Base-by-base conservation (phyloP, 2,329 filamentous ascomycete genomes). In the Penicillium sumatraense region DNA sequence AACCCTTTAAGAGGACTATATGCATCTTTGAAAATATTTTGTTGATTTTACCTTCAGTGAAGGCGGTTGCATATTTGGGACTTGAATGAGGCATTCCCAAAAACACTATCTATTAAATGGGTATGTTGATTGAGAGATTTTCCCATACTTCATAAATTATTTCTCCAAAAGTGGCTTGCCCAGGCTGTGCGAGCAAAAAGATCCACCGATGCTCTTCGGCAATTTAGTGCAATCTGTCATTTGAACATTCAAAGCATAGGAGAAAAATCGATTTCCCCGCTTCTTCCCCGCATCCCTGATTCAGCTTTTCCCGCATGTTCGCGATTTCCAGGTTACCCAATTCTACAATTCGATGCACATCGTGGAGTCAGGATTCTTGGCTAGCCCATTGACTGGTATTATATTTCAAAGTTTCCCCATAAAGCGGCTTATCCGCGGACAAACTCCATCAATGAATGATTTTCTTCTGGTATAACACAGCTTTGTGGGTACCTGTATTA, bases 261-360 rank as follows among this genome's bases (percentile, higher is more conserved):
- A 46, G 5, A 3, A 7, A 8, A 6, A 5, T 18, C 42, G 16
- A 29, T 46, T 46, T 21, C 41, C 41, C 41, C 41, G 23, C 41
- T 20, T 45, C 21, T 45, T 46, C 42, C 27, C 42, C 26, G 42
- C 42, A 21, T 14, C 11, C 73, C 9, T 3, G 21, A n/a, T n/a
- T 24, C 13, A 24, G 18, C n/a, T 9, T 24, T 41, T 8, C 21
- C 14, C 38, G 18, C 18, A 41, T 23, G 6, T 20, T 11, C 20
- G 20, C 13, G 4, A 21, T 21, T 38, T 11, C 13, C 18, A 13
- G n/a, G 38, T 41, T 41, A n/a, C 38, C 24, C 16, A 20, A 41
- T 36, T 2, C 14, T 36, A 20, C 35, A 3, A 21, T 20, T 38
- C 8, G 35, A 13, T 20, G 7, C 18, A 18, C 16, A 38, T 21